Evolutionary conservation across 306 rosid genomes (phyloP), one percentile per base, ranked within the genome.

Genomic region (Vicia faba): DNA sequence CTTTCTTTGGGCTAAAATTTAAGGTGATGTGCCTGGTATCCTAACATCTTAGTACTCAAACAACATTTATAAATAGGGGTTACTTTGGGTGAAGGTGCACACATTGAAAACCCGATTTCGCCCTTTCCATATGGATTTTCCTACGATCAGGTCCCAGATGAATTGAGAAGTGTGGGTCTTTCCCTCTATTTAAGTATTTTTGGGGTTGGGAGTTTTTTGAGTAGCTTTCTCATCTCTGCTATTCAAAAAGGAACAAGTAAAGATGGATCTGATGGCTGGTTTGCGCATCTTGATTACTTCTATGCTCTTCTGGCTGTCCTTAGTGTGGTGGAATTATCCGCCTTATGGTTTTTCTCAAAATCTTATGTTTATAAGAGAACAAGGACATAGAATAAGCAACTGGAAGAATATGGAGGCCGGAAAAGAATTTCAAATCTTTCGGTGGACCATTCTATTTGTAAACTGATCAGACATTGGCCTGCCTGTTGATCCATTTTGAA

Each of bases 231-330:
- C 9, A 68, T 89, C 64, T 83, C 89, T 16, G 25, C 43, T 16
- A 81, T 87, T 7, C 79, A 81, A 31, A 41, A 64, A 0, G 66
- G 59, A 35, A 85, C 86, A 0, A 33, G 82, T 49, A 75, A 63
- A 9, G 75, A 68, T 65, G 88, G 88, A 44, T 64, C 8, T 28
- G 87, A 55, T 71, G 58, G 60, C 60, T 90, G 96, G 96, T 84
- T 90, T 58, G 61, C 84, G 2, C 95, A 87, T 82, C 83, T 90
- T 51, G 95, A 90, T 73, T 90, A 79, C 79, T 90, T 85, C 61
- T 87, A 90, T 64, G 40, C 19, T 5, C 53, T 61, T n/a, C 62
- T 71, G 4, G 76, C 76, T 61, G 62, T 15, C 20, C 76, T 71
- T 28, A 36, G 76, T 61, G 75, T 13, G 7, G 49, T 59, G 60